Evolutionary conservation across 1,284 basidiomycete species (phyloP), one percentile per base, ranked within the genome.

Genomic region (Porogramme epimiltina): DNA sequence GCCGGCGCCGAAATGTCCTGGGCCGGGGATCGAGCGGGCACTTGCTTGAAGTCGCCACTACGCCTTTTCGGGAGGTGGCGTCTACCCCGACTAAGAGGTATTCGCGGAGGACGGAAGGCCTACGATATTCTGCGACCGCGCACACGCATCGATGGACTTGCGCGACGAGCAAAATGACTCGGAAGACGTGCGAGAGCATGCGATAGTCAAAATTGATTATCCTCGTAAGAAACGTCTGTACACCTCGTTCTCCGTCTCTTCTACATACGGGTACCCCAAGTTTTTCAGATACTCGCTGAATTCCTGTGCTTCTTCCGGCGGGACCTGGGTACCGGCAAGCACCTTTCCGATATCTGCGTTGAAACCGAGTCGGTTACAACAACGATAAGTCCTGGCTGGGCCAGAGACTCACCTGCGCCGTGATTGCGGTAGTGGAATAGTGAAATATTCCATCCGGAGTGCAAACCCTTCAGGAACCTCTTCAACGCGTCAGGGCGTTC

Each of bases 371-470:
- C 50, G 38, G 34, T 41, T 20, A 39, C 18, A n/a, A 19, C 19
- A 47, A 15, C 33, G 42, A 25, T 16, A 22, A 15, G 20, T 4
- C 36, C 13, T 38, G 25, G n/a, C n/a, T n/a, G 25, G 56, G 15
- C 31, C 28, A 51, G 41, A 52, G 19, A 26, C 84, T 56, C 63
- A 91, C 93, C 93, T 63, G 89, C 94, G 26, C 96, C 96, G 62
- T 99, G 95, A 69, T 98, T 98, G 52, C 96, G 82, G 72, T 99
- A 99, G 70, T 99, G 97, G 77, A 98, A 99, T 55, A 99, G 71
- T 1, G 93, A 91, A 47, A 99, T 93, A 71, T 97, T 98, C 94
- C 95, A 98, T 15, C 86, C 88, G 25, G 82, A 78, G 45, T 89
- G 88, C 47, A 99, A 70, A 3, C 89, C 89, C 19, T 85, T 74